Conservation (phyloP, 1,139 yeast species). For the Geotrichum candidum region DNA sequence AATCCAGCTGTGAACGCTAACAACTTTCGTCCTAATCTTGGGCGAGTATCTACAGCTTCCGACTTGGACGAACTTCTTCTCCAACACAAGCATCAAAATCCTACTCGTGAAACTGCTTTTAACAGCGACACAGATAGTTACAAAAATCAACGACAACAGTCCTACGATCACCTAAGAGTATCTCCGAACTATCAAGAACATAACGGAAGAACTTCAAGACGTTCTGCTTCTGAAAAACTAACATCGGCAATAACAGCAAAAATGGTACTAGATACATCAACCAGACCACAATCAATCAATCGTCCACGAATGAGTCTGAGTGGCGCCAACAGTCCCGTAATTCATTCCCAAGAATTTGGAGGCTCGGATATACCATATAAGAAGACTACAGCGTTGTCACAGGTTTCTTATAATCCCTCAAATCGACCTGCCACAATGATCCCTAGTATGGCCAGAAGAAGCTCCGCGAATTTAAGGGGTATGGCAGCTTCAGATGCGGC, state of each 20-base stretch:
- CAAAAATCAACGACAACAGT: neutral
- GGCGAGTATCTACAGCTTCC: neutral
- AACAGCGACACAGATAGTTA: neutral
- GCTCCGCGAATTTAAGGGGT: slow-evolving; percentile 1
- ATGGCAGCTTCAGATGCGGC: neutral
- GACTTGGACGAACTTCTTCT: neutral
- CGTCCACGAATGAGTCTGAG: neutral
- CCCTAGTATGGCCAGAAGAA: neutral
- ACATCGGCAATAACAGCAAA: neutral
- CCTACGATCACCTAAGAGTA: neutral
- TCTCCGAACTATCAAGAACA: neutral
- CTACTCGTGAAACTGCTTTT: neutral
- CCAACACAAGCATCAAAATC: neutral
- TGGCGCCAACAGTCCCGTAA: slow-evolving; percentile 4
- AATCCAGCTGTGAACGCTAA: neutral
- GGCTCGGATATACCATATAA: neutral
- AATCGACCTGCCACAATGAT: neutral
- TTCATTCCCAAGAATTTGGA: slow-evolving; percentile 4
- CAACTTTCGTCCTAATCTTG: neutral
- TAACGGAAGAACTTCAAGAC: neutral
- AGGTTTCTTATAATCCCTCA: neutral
- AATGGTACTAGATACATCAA: neutral
- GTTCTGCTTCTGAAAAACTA: neutral
- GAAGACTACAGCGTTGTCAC: neutral
- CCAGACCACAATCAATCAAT: neutral